Evolutionary conservation across 768 basidiomycete species (phyloP).

Genomic region (Botryobasidium botryosum): DNA sequence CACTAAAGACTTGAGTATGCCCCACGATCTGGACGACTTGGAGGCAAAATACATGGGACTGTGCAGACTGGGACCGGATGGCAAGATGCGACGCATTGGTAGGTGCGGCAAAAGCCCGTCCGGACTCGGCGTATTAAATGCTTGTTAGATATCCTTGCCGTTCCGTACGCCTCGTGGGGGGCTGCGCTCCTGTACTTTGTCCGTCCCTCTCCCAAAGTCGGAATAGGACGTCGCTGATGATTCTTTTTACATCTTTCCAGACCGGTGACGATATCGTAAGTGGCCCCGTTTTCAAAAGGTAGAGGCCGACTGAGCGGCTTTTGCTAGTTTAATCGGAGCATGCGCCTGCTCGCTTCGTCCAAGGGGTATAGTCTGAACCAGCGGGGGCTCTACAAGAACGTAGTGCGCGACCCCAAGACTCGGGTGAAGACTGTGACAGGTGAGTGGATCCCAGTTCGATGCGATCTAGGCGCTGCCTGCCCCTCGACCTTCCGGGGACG

Average conservation of each 20-base stretch:
- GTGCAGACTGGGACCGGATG: slow-evolving; percentile 34
- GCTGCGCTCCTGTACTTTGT: slow-evolving; percentile 86
- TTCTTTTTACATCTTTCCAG: not conserved
- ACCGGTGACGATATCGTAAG: slow-evolving; percentile 74
- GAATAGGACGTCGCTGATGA: too few species aligned
- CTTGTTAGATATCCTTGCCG: slow-evolving; percentile 58
- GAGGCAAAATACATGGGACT: slow-evolving; percentile 75
- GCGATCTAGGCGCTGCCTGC: too few species aligned
- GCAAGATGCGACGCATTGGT: slow-evolving; percentile 52
- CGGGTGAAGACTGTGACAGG: slow-evolving; percentile 31
- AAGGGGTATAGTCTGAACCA: slow-evolving; percentile 82
- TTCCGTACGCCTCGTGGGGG: slow-evolving; percentile 64
- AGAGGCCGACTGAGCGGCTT: not conserved
- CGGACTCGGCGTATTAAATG: not conserved
- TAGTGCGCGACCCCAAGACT: slow-evolving; percentile 52
- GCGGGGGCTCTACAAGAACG: slow-evolving; percentile 55
- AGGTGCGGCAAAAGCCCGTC: slow-evolving; percentile 9
- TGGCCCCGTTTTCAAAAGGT: slow-evolving; percentile 5
- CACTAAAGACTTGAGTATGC: slow-evolving; percentile 64
- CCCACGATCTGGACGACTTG: slow-evolving; percentile 45
- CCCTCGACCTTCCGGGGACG: too few species aligned
- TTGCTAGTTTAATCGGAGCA: slow-evolving; percentile 70
- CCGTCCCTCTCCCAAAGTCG: slow-evolving; percentile 18
- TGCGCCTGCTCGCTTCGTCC: slow-evolving; percentile 66
- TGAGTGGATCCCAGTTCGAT: too few species aligned